Conservation (phyloP, 2,329 filamentous ascomycete genomes). For the Fusarium sp. region DNA sequence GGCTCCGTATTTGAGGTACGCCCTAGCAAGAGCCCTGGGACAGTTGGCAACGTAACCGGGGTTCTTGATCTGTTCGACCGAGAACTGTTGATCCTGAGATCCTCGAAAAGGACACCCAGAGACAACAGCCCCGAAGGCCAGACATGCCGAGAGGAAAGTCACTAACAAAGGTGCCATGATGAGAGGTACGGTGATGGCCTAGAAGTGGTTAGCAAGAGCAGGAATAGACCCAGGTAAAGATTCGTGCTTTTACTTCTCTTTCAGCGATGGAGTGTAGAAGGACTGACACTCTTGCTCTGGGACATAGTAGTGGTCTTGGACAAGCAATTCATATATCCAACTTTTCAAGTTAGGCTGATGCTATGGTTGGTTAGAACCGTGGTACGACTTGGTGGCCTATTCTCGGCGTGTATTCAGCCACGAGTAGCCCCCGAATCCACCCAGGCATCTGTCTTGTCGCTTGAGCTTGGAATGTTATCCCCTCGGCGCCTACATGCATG, state of each 20-base stretch:
- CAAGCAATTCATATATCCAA: not conserved
- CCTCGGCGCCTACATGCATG: not conserved
- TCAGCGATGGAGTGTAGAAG: not conserved
- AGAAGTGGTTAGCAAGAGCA: not conserved
- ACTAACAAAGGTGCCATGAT: not conserved
- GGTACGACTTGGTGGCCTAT: not conserved
- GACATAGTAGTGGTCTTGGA: not conserved
- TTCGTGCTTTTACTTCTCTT: not conserved
- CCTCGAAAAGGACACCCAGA: constrained; percentile 25
- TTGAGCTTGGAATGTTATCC: not conserved
- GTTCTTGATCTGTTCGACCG: constrained; percentile 53
- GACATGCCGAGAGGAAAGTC: constrained; percentile 19
- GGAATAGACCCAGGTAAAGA: not conserved
- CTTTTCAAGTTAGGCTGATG: not conserved
- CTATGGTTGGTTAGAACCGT: not conserved
- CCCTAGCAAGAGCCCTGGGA: constrained; percentile 47
- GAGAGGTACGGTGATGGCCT: not conserved
- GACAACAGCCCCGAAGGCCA: constrained; percentile 37
- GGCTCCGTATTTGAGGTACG: constrained; percentile 53
- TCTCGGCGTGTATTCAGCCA: not conserved
- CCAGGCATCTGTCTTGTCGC: not conserved
- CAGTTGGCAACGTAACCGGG: constrained; percentile 49
- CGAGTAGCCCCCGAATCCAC: not conserved
- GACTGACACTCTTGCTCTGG: not conserved
- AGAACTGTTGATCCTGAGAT: constrained; percentile 35